Base-by-base conservation (phyloP, 257 asterid species). In the Forsythia suspensa region DNA sequence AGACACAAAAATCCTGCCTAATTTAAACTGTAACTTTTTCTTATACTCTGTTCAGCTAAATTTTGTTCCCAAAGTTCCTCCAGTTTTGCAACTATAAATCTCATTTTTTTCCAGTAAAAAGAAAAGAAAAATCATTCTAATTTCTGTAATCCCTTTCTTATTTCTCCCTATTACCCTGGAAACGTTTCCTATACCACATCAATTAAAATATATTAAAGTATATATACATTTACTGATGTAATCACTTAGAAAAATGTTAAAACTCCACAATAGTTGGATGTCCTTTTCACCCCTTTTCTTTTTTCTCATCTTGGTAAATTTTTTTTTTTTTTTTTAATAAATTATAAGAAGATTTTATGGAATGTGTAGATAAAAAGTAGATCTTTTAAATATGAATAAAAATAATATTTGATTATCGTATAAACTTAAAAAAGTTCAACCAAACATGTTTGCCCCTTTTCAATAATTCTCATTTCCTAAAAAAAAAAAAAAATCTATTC, bases 181-280 rank as follows among this genome's bases (percentile, higher is more conserved):
- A 44, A 42, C 34, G 1, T 29, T 29, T 29, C 34, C 34, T 0
- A 29, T 29, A 29, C 34, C 34, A 29, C 34, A 29, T 29, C 34
- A 29, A 29, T 29, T 29, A 29, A 29, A 29, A 29, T 29, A 29
- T 29, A 29, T 29, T 0, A 29, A 29, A 29, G 34, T 29, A 8
- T 44, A 10, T 10, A 44, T 43, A 2, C 11, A 44, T 44, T 11
- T 44, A 48, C 6, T 13, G 57, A 48, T 15, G 55, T 46, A 12
- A 46, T 13, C 57, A 48, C 57, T 48, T 13, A 6, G 29, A 8
- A 55, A 55, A 18, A 5, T 15, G 3, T n/a, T 48, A 48, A 74
- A 59, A 78, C 79, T 71, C 80, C 76, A 78, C 18, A 66, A 76
- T 4, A 61, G 43, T 76, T 74, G 83, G 81, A 83, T 44, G 78